Evolutionary conservation across 805 yeast species (phyloP), one percentile per base, ranked within the genome.

Genomic region (Barnettozyma sucrosica): DNA sequence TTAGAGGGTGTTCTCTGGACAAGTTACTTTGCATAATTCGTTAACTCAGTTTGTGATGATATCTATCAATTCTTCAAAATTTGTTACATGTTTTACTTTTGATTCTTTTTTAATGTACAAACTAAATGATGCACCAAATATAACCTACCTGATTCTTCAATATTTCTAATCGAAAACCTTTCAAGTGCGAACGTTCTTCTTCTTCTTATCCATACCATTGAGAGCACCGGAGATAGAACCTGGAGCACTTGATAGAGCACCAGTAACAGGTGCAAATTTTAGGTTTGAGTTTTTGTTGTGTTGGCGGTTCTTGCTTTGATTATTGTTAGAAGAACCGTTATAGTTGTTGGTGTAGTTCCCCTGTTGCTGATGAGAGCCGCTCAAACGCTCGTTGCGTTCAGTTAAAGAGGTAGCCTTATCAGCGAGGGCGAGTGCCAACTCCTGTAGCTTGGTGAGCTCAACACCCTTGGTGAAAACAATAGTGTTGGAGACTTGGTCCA

Each of bases 1-100:
- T 68, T 92, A 40, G 99, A 92, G 64, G 99, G 99, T 37, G 97
- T 92, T 4, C 66, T 90, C 24, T 85, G 96, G 86, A 85, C 86
- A 63, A 87, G 95, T 62, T 92, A 93, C 62, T 90, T 89, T 65
- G 89, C 92, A 8, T 89, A 69, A 51, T 14, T 10, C 19, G n/a
- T 36, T 5, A 3, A 19, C n/a, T 7, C 7, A 23, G 14, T 14
- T 23, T 20, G 25, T 20, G n/a, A n/a, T n/a, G n/a, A n/a, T n/a
- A 20, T 7, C 39, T 33, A 20, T 25, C 24, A 38, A 18, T 11
- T 37, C 11, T 38, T 36, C 33, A 16, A 25, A 30, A 20, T n/a
- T n/a, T n/a, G n/a, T 20, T 38, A 39, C 16, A 19, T 28, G 44
- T 39, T 21, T 39, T 25, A 39, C 20, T 24, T 24, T 18, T 25